A percentile compares a stretch with the other conserved stretches of the same genome.
These are phyloP conservation scores for Schizochytrium sp. DNA, from an alignment of 108 stramenopile genomes.

Conservation along the genomic window DNA sequence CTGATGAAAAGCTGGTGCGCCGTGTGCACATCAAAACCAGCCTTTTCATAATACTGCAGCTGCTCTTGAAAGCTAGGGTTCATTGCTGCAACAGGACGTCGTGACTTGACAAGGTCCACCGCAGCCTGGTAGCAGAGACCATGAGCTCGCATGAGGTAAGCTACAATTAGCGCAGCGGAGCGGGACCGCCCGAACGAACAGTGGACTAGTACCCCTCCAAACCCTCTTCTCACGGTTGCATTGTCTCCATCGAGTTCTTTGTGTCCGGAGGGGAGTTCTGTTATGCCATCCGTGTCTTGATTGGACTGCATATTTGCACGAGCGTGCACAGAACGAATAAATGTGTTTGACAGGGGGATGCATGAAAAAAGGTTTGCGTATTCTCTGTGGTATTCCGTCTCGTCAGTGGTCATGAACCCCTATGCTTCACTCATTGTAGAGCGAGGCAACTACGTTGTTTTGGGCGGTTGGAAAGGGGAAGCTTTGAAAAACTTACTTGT, in stretches of 20 bases:
- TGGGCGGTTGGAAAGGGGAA: too few species aligned
- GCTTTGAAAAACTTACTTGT: not conserved
- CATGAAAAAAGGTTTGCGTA: not conserved
- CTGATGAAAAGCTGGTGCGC: not conserved
- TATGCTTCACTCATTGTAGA: not conserved
- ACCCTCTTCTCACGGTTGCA: too few species aligned
- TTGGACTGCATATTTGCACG: not conserved
- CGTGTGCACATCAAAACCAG: not conserved
- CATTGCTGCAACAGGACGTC: not conserved
- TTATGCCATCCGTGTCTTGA: not conserved
- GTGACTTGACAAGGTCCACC: not conserved
- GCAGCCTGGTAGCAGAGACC: not conserved
- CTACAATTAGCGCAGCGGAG: not conserved
- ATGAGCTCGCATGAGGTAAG: not conserved
- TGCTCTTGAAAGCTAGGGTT: not conserved
- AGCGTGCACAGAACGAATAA: not conserved
- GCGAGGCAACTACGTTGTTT: too few species aligned
- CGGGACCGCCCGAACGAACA: not conserved
- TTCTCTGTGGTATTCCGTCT: not conserved
- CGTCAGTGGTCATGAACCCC: not conserved
- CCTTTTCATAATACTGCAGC: not conserved
- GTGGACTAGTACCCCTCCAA: not conserved
- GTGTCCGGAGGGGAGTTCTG: too few species aligned
- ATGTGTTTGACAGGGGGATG: not conserved
- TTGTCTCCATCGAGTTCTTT: too few species aligned